A percentile compares a stretch with the other conserved stretches of the same genome.
Conservation (phyloP, 192 early-diverging fungal genomes). For the Phlyctochytrium bullatum region DNA sequence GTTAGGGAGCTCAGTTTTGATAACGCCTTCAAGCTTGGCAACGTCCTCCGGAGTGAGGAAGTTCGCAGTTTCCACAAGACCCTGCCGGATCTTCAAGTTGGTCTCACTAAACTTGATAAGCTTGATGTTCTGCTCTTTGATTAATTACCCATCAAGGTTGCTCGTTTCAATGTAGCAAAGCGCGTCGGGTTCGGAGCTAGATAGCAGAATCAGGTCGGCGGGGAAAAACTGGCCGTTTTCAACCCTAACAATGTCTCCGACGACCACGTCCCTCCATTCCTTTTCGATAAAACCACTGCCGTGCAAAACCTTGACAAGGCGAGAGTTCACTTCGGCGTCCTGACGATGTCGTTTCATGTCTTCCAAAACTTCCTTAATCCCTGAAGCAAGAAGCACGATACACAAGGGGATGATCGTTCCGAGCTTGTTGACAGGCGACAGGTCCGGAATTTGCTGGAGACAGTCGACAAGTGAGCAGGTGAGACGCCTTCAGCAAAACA, state of each 20-base stretch:
- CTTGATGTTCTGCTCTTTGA: constrained; percentile 7
- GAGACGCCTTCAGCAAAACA: neutral
- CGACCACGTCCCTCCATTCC: constrained; percentile 76
- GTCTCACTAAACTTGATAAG: constrained; percentile 67
- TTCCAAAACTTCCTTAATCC: constrained; percentile 91
- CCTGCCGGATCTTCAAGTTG: constrained; percentile 97
- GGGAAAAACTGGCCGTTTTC: constrained; percentile 87
- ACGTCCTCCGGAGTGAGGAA: constrained; percentile 70
- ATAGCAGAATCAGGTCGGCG: constrained; percentile 87
- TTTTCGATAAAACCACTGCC: constrained; percentile 68
- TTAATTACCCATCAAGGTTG: constrained; percentile 85
- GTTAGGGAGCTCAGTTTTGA: constrained; percentile 94
- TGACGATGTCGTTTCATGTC: constrained; percentile 58
- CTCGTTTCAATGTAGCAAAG: constrained; percentile 98
- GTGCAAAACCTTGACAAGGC: constrained; percentile 35
- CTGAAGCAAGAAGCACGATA: constrained; percentile 85
- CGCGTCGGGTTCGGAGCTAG: constrained; percentile 92
- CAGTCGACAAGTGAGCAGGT: constrained; percentile 4
- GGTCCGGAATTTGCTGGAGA: constrained; percentile 83
- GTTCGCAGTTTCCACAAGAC: constrained; percentile 76
- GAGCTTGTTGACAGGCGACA: constrained; percentile 89
- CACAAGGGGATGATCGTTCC: constrained; percentile 83
- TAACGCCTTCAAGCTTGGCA: constrained; percentile 59
- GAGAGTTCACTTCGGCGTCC: constrained; percentile 45
- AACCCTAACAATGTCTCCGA: constrained; percentile 90